Base-by-base conservation (phyloP, 352 stramenopile species). In the Phytophthora pinifolia region DNA sequence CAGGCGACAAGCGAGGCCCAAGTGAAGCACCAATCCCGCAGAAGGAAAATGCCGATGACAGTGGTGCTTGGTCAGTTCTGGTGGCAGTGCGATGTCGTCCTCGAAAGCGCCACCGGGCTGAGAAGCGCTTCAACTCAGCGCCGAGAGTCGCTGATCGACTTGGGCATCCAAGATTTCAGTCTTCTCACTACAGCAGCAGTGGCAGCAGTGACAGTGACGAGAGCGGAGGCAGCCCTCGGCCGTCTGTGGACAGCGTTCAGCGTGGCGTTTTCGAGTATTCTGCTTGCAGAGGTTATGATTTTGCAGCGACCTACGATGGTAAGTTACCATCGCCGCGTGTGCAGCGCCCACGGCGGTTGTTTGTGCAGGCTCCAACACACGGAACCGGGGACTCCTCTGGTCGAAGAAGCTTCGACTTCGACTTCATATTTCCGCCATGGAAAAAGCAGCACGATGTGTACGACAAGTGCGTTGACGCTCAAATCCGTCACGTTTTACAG, bases 321-420 rank as follows among this genome's bases (percentile, higher is more conserved):
- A 37, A 52, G 7, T 35, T 64, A 22, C 34, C 63, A 10, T 61
- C 62, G 6, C 63, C 59, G 1, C 56, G 65, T 36, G 39, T 59
- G 6, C 68, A 57, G 27, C 54, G 61, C 27, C 61, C 61, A 34
- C 61, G 42, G 4, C 61, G 59, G 36, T 10, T 78, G 39, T 53
- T 48, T 10, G 57, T 74, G 14, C 69, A 71, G 35, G 43, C 65
- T 1, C 52, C 53, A 27, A 25, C 18, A 14, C 41, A 64, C 17
- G 42, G 33, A 30, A 25, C 27, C 29, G 35, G 46, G 4, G 41
- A 34, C 14, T 41, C 39, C 7, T 65, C 48, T 27, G 41, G 52
- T 22, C 67, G 59, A 51, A 65, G 80, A 29, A 74, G 65, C 3
- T 89, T 91, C 54, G 76, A 76, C 36, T 91, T 89, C 15, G 80